Evolutionary conservation across 2,329 filamentous ascomycete species (phyloP), one percentile per base, ranked within the genome.

Genomic region (Trichophyton schoenleinii): DNA sequence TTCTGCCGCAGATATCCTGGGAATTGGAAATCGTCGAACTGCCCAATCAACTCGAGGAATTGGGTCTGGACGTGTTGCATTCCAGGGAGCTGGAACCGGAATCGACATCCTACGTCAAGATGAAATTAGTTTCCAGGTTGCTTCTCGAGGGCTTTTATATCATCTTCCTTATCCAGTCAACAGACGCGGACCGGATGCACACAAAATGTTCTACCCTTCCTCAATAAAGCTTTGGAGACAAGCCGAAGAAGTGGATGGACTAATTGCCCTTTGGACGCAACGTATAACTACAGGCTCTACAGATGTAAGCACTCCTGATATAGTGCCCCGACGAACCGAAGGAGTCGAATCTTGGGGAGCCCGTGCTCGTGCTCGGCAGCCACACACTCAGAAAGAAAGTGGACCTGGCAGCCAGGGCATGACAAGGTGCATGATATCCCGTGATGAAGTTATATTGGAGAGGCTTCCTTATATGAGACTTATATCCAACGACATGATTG

Each of bases 181-280:
- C 71, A 81, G 79, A 71, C 69, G 60, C 63, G 68, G 60, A 59
- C 72, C 79, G 63, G 88, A 91, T 68, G 82, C 87, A 0, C 87
- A 86, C 75, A 91, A 88, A 69, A 96, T 99, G 89, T 95, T 91
- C 67, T 99, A 94, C 69, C 94, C 94, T 0, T 85, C 85, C 0
- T 90, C 87, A 61, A 77, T 95, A 48, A 90, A 90, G 67, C 74
- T 96, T 9, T 96, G 91, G 90, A 82, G 87, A 63, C 82, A 85
- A 61, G 87, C 84, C 64, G 91, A 97, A 70, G 91, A 96, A 70
- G 80, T 92, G 4, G 87, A 89, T 63, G 85, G 83, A 0, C 72
- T 89, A 1, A 76, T 95, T 62, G 59, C 72, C 64, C 63, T 70
- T 48, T 79, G 70, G 74, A 69, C 65, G 71, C 74, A 61, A 64